phyloP scores from a whole-genome alignment of 2,329 filamentous ascomycete species.

The Botrytis aclada region DNA sequence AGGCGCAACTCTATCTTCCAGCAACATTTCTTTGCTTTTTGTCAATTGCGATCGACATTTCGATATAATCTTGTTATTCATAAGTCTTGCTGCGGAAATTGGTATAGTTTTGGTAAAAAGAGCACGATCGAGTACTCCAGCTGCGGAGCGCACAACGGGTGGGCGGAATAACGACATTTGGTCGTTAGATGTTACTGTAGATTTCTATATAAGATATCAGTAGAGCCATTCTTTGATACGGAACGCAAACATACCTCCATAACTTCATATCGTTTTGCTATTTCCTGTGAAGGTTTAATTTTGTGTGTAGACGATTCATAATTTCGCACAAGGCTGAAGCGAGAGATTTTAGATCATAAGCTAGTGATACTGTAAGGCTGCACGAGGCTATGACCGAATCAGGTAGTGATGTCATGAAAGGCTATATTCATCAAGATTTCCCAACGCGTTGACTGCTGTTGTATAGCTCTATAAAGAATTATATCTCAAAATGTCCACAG shows the following conservation, averaged over 20 bases:
- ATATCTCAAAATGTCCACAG: conserved; percentile 34
- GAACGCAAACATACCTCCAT: conserved; percentile 30
- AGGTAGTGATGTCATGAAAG: conserved; percentile 21
- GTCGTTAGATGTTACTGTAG: conserved; percentile 26
- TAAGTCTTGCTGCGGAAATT: conserved; percentile 73
- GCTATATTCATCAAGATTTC: conserved; percentile 18
- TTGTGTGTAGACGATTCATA: conserved; percentile 13
- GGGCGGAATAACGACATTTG: conserved; percentile 67
- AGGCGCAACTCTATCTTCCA: conserved; percentile 59
- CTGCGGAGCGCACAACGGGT: conserved; percentile 65
- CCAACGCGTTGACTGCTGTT: background rate
- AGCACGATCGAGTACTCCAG: conserved; percentile 74
- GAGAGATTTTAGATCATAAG: background rate
- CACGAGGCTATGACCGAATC: background rate
- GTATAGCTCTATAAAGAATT: background rate
- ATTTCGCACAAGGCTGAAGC: conserved; percentile 16
- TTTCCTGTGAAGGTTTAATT: conserved; percentile 5
- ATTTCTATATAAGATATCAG: conserved; percentile 25
- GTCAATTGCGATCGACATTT: conserved; percentile 65
- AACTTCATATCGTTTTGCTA: conserved; percentile 28
- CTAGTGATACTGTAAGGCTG: conserved; percentile 16
- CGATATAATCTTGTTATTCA: conserved; percentile 71
- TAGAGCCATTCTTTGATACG: background rate
- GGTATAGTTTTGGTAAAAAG: conserved; percentile 77
- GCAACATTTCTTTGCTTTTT: conserved; percentile 63